These are phyloP conservation scores for Entrophospora sp. DNA, from an alignment of 192 early-diverging fungal species.

Conservation along the genomic window DNA sequence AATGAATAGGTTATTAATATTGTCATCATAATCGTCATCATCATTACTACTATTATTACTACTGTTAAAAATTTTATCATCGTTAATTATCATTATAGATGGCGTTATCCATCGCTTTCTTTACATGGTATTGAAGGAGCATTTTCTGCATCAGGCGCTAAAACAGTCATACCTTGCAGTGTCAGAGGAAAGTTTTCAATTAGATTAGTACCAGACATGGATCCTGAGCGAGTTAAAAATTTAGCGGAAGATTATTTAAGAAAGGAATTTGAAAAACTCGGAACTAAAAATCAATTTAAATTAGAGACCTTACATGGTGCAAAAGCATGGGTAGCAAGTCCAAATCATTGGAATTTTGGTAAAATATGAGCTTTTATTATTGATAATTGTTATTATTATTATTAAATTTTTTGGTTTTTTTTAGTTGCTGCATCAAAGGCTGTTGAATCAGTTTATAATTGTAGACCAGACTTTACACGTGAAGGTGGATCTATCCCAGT, in stretches of 20 bases:
- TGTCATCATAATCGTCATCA: no score
- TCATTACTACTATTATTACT: no score
- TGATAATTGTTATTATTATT: no score
- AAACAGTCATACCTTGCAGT: slow-evolving; percentile 93
- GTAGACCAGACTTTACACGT: slow-evolving; percentile 90
- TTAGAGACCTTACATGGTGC: slow-evolving; percentile 75
- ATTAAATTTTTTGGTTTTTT: no score
- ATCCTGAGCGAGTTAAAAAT: slow-evolving; percentile 66
- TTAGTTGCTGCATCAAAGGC: slow-evolving; percentile 77
- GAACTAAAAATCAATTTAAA: slow-evolving; percentile 74
- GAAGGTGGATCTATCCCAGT: slow-evolving; percentile 98
- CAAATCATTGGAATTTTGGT: slow-evolving; percentile 80
- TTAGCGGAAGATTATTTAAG: slow-evolving; percentile 66
- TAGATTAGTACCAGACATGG: slow-evolving; percentile 89
- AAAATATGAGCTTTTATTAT: no score
- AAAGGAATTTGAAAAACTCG: slow-evolving; percentile 79
- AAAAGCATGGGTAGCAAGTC: slow-evolving; percentile 85
- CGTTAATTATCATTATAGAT: slow-evolving; percentile 28
- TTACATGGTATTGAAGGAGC: slow-evolving; percentile 97
- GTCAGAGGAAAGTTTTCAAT: slow-evolving; percentile 98
- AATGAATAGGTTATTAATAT: slow-evolving; percentile 71
- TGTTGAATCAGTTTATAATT: slow-evolving; percentile 81
- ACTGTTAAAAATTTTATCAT: no score
- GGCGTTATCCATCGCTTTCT: slow-evolving; percentile 94
- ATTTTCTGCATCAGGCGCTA: slow-evolving; percentile 85